Percentiles rank a stretch among this genome's conserved stretches.
Evolutionary conservation across 805 yeast species (phyloP).

Genomic region (Tetrapisispora taiwanensis): DNA sequence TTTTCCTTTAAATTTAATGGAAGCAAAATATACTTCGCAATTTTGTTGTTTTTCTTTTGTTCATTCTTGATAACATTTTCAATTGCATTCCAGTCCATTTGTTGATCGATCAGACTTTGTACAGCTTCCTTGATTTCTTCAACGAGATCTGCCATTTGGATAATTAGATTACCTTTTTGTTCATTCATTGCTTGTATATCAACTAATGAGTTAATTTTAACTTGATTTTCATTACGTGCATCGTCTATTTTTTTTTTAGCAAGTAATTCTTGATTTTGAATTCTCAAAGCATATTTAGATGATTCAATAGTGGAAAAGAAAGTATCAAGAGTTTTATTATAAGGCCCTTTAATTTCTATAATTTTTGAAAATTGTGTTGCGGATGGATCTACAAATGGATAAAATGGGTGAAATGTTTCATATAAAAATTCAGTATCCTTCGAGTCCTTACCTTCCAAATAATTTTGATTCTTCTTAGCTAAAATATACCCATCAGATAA

Average conservation of each 20-base stretch:
- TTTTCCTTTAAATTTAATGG: slow-evolving; percentile 66
- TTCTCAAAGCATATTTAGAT: slow-evolving; percentile 59
- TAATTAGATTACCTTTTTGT: slow-evolving; percentile 63
- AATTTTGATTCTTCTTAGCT: slow-evolving; percentile 47
- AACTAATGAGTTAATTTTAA: slow-evolving; percentile 55
- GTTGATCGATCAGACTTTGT: slow-evolving; percentile 58
- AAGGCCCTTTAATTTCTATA: slow-evolving; percentile 43
- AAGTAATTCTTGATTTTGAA: slow-evolving; percentile 65
- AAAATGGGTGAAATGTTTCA: slow-evolving; percentile 64
- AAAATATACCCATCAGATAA: slow-evolving; percentile 52
- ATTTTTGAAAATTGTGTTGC: slow-evolving; percentile 29
- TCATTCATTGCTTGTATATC: slow-evolving; percentile 54
- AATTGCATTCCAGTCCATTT: slow-evolving; percentile 90
- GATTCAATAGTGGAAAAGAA: slow-evolving; percentile 83
- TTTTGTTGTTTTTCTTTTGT: slow-evolving; percentile 49
- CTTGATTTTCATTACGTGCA: slow-evolving; percentile 64
- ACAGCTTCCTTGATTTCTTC: slow-evolving; percentile 64
- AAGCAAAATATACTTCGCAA: slow-evolving; percentile 51
- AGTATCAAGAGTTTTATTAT: slow-evolving; percentile 70
- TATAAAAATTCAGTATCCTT: slow-evolving; percentile 40
- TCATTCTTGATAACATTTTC: slow-evolving; percentile 66
- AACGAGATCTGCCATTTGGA: slow-evolving; percentile 56
- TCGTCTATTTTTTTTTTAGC: slow-evolving; percentile 66
- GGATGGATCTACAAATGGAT: slow-evolving; percentile 36
- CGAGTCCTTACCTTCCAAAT: slow-evolving; percentile 32